Evolutionary conservation across 2,329 filamentous ascomycete genomes (phyloP).

Genomic region (Scolecobasidium constrictum): DNA sequence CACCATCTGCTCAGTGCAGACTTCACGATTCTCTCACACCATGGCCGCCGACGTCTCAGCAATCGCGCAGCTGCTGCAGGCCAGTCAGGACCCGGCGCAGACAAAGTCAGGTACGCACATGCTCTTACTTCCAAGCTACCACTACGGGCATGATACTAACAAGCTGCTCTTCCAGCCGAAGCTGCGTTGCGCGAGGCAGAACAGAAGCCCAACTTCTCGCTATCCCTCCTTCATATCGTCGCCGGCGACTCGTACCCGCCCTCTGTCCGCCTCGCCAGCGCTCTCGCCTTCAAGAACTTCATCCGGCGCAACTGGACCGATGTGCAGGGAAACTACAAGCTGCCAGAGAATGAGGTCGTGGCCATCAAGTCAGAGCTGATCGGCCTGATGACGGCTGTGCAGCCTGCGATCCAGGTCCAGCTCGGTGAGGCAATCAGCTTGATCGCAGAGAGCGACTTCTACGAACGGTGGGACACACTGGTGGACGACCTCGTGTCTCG

Average conservation of each 20-base stretch:
- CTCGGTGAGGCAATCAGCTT: slow-evolving; percentile 93
- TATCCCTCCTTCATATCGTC: slow-evolving; percentile 79
- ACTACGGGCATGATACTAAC: slow-evolving; percentile 5
- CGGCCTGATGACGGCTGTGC: slow-evolving; percentile 90
- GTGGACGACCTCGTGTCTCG: slow-evolving; percentile 85
- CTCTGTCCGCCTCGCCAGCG: slow-evolving; percentile 76
- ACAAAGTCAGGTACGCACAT: slow-evolving; percentile 69
- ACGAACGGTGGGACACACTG: slow-evolving; percentile 89
- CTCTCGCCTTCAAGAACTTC: slow-evolving; percentile 97
- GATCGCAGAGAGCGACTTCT: slow-evolving; percentile 97
- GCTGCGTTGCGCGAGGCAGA: slow-evolving; percentile 67
- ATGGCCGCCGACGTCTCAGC: slow-evolving; percentile 48
- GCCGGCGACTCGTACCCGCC: slow-evolving; percentile 59
- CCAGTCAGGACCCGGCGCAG: slow-evolving; percentile 77
- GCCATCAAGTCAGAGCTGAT: slow-evolving; percentile 94
- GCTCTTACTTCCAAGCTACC: not conserved
- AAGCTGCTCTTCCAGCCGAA: slow-evolving; percentile 53
- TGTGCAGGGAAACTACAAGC: slow-evolving; percentile 87
- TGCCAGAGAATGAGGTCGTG: slow-evolving; percentile 68
- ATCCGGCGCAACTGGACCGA: slow-evolving; percentile 84
- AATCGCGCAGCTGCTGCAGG: slow-evolving; percentile 76
- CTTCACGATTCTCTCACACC: no score
- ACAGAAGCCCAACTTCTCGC: slow-evolving; percentile 74
- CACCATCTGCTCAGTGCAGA: no score
- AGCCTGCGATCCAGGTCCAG: slow-evolving; percentile 78